Percentiles rank a stretch among this genome's conserved stretches.
phyloP scores from a whole-genome alignment of 1,284 basidiomycete species.

The Puccinia coronata region DNA sequence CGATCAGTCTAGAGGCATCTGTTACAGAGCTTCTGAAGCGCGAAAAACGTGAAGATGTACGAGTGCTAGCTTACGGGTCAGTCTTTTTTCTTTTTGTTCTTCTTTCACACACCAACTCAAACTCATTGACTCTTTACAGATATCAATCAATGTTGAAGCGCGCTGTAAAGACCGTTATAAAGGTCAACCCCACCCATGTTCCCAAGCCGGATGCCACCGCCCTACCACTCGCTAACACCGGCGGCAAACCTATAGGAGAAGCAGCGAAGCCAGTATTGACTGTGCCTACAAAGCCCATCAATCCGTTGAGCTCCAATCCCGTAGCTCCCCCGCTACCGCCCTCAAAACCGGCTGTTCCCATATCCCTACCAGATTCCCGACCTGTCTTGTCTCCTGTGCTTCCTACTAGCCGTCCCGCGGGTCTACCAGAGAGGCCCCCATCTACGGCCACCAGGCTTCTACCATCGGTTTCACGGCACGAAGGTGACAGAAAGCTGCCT shows the following conservation, averaged over 20 bases:
- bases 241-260: conserved; percentile 43
- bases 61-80: conserved; percentile 75
- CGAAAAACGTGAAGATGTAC: conserved; percentile 68
- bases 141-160: conserved; percentile 52
- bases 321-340: conserved; percentile 16
- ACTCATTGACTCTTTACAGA: conserved; percentile 46
- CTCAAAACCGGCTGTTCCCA: conserved; percentile 52
- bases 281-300: conserved; percentile 51
- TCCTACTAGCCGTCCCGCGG: conserved; percentile 33
- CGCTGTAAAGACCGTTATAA: conserved; percentile 49
- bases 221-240: conserved; percentile 50
- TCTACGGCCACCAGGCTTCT: background rate
- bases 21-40: conserved; percentile 71
- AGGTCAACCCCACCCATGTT: conserved; percentile 2
- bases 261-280: conserved; percentile 50
- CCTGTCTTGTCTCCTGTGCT: conserved; percentile 31
- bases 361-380: conserved; percentile 53
- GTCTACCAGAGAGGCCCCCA: conserved; percentile 42
- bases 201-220: conserved; percentile 47
- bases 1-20: conserved; percentile 66
- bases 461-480: conserved; percentile 21
- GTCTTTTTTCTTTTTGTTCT: background rate
- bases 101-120: background rate
- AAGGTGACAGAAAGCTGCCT: conserved; percentile 36
- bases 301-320: conserved; percentile 42